Conservation (phyloP, 2,329 filamentous ascomycete genomes). For the Curvularia lunata region DNA sequence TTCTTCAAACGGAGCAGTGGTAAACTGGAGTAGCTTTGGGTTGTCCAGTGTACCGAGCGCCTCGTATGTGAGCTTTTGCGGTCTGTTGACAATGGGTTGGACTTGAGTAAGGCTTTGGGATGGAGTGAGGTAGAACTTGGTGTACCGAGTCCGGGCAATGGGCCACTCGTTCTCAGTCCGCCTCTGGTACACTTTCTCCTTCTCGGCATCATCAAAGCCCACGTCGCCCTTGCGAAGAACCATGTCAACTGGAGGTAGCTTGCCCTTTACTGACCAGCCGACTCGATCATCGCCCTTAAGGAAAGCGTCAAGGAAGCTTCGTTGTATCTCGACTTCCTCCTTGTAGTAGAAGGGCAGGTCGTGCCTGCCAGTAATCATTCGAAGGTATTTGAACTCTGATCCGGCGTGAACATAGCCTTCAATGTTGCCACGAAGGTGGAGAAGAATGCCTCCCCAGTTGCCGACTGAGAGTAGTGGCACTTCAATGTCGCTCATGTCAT, state of each 20-base stretch:
- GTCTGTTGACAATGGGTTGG: constrained; percentile 35
- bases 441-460: constrained; percentile 73
- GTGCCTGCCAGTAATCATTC: constrained; percentile 73
- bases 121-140: constrained; percentile 64
- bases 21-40: constrained; percentile 64
- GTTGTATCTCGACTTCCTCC: constrained; percentile 71
- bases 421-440: constrained; percentile 73
- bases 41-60: constrained; percentile 65
- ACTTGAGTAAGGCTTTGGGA: constrained; percentile 51
- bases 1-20: constrained; percentile 61
- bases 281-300: constrained; percentile 69
- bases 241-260: constrained; percentile 65
- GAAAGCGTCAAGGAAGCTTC: constrained; percentile 73
- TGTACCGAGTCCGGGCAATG: constrained; percentile 69
- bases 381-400: constrained; percentile 71
- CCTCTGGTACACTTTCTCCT: constrained; percentile 62
- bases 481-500: constrained; percentile 68
- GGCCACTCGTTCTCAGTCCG: constrained; percentile 70
- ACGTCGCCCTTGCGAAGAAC: constrained; percentile 70
- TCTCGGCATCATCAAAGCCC: constrained; percentile 68
- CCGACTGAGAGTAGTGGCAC: constrained; percentile 71
- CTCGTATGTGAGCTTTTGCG: constrained; percentile 61
- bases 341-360: constrained; percentile 75
- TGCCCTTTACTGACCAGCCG: constrained; percentile 66
- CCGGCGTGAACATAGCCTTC: constrained; percentile 69